Evolutionary conservation across 2,329 filamentous ascomycete species (phyloP).

Genomic region (Aspergillus sp.): DNA sequence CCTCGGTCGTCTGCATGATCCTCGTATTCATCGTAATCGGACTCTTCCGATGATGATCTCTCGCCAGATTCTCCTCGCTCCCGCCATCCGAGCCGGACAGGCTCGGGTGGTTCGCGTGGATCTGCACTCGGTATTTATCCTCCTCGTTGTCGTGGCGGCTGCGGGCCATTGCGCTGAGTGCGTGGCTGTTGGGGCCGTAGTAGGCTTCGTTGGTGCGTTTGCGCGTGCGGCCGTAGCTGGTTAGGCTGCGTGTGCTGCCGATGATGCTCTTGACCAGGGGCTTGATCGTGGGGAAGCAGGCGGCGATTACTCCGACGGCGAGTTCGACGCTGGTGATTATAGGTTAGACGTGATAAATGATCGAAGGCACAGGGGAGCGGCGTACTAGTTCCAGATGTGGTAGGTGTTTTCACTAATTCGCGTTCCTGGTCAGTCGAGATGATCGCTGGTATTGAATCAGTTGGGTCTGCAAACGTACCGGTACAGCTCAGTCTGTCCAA

Average conservation of each 20-base stretch:
- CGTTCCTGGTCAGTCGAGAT: neutral
- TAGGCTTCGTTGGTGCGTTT: constrained; percentile 18
- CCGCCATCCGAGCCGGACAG: constrained; percentile 3
- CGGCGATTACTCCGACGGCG: constrained; percentile 38
- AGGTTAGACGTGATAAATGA: neutral
- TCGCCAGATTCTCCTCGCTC: constrained; percentile 15
- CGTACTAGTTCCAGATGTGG: constrained; percentile 52
- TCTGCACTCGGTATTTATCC: constrained; percentile 9
- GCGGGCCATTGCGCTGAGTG: constrained; percentile 16
- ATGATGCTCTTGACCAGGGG: constrained; percentile 37
- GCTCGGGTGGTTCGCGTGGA: constrained; percentile 2
- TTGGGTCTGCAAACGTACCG: constrained; percentile 46
- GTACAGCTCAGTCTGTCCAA: constrained; percentile 1
- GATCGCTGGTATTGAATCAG: constrained; percentile 18
- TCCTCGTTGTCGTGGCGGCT: constrained; percentile 13
- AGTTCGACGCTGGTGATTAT: constrained; percentile 27
- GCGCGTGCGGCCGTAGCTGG: constrained; percentile 23
- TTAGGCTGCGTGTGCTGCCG: constrained; percentile 13
- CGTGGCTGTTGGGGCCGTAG: constrained; percentile 21
- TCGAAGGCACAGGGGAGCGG: constrained; percentile 42
- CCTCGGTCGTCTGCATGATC: constrained; percentile 21
- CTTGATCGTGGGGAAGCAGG: constrained; percentile 37
- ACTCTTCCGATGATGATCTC: neutral
- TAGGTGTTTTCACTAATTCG: constrained; percentile 29
- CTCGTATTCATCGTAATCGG: constrained; percentile 1